Evolutionary conservation across 352 stramenopile genomes (phyloP), one percentile per base, ranked within the genome.

Genomic region (Phytopythium chamaehyphon): DNA sequence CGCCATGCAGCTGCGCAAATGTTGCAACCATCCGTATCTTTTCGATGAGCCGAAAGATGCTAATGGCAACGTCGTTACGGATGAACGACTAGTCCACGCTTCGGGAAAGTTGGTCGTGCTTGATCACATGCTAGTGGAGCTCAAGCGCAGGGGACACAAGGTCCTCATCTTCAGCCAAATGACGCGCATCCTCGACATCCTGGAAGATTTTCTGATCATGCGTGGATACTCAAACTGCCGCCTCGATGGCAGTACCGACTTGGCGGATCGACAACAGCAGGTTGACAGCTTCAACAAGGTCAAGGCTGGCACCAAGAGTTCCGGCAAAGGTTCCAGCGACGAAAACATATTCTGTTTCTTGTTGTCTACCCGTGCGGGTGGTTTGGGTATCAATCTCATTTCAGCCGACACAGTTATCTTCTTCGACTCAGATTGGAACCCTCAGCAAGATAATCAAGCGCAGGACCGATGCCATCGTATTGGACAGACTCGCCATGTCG

Each of bases 351-450:
- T 93, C 55, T 81, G 80, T 52, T 95, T 95, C 49, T 62, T 94
- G 64, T 59, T 94, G 40, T 93, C 86, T 18, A 96, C 83, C 4
- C 76, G 84, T 45, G 97, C 97, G 43, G 98, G 97, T 56, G 98
- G 97, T 21, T 81, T 99, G 6, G 98, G 98, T 38, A 90, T 99
- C 47, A 98, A 97, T 57, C 68, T 99, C 22, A 97, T 96, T n/a
- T 92, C 93, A 21, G 97, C 96, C 5, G 95, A 99, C 64, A 88
- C 96, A 6, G 95, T 99, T 14, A 91, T 99, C 55, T 89, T 99
- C 19, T 99, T 97, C 57, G 97, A 99, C 75, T 98, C 95, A 31
- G 96, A 99, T 68, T 99, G 97, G 96, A 99, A 99, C 69, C 98
- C 98, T 18, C 89, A 97, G 58, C 98, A 96, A 40, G 96, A 99